A percentile compares a stretch with the other conserved stretches of the same genome.
phyloP scores from a whole-genome alignment of 805 yeast species.

The Yamadazyma ubonensis region DNA sequence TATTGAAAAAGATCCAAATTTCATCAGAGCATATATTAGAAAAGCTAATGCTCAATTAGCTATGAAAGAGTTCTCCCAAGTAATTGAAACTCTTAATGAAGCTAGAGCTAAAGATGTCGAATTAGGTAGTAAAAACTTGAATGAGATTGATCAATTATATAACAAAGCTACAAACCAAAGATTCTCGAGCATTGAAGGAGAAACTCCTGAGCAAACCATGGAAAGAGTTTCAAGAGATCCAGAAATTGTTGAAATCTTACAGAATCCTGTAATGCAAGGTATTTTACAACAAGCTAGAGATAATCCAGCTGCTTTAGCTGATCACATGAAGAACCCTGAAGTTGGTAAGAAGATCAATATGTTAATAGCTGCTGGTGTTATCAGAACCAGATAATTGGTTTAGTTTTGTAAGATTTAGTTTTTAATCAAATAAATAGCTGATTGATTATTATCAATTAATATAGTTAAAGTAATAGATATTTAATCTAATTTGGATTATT shows the following conservation, averaged over 20 bases:
- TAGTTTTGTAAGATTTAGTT: neutral
- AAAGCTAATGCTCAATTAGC: conserved; percentile 94
- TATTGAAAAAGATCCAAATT: conserved; percentile 80
- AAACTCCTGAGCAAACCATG: conserved; percentile 91
- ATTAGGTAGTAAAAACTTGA: conserved; percentile 55
- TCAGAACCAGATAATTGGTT: conserved; percentile 66
- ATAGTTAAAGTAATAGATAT: no score
- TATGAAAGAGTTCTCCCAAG: conserved; percentile 79
- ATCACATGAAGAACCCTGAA: conserved; percentile 96
- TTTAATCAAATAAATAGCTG: neutral
- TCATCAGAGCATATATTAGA: conserved; percentile 93
- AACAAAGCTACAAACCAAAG: conserved; percentile 76
- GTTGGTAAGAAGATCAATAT: conserved; percentile 83
- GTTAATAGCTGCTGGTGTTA: conserved; percentile 94
- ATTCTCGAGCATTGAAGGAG: conserved; percentile 79
- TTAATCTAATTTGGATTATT: no score
- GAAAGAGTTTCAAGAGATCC: conserved; percentile 90
- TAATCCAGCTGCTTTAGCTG: conserved; percentile 95
- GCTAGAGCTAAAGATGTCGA: conserved; percentile 78
- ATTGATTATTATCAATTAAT: no score
- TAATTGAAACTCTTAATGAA: conserved; percentile 73
- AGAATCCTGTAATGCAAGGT: conserved; percentile 95
- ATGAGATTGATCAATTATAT: conserved; percentile 81
- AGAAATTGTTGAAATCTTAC: conserved; percentile 84
- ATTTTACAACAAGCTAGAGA: conserved; percentile 91